A percentile compares a stretch with the other conserved stretches of the same genome.
These are phyloP conservation scores for Lachnellula hyalina DNA, from an alignment of 2,329 filamentous ascomycete species.

Conservation along the genomic window DNA sequence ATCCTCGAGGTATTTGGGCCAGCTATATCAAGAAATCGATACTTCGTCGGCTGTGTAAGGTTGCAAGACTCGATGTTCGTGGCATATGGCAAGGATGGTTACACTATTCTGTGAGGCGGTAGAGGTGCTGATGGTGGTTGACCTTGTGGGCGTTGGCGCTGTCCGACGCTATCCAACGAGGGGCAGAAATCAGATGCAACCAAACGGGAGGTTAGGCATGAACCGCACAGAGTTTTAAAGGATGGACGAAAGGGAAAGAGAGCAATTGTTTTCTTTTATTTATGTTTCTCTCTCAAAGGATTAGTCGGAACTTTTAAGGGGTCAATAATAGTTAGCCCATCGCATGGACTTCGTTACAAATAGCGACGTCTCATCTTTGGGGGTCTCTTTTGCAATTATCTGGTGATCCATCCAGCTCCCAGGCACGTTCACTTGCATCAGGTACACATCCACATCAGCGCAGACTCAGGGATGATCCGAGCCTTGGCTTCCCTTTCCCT, in stretches of 20 bases:
- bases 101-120: background rate
- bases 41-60: background rate
- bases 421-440: slow-evolving; percentile 1
- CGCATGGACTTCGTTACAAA: slow-evolving; percentile 15
- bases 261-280: background rate
- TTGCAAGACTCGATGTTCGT: background rate
- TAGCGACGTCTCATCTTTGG: slow-evolving; percentile 15
- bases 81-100: background rate
- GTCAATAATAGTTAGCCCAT: slow-evolving; percentile 5
- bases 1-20: background rate
- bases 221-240: background rate
- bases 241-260: background rate
- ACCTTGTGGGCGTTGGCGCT: background rate
- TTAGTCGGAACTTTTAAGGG: background rate
- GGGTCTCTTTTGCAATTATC: slow-evolving; percentile 6
- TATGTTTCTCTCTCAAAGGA: background rate
- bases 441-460: background rate
- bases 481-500: background rate
- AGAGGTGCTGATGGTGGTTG: background rate
- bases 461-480: background rate
- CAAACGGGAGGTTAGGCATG: background rate
- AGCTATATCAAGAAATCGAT: background rate
- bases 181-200: slow-evolving; percentile 3
- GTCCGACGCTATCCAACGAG: slow-evolving; percentile 8
- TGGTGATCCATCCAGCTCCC: slow-evolving; percentile 3